A percentile compares a stretch with the other conserved stretches of the same genome.
These are phyloP conservation scores for Lepidium aucheri DNA, from an alignment of 345 rosid species.

Conservation along the genomic window DNA sequence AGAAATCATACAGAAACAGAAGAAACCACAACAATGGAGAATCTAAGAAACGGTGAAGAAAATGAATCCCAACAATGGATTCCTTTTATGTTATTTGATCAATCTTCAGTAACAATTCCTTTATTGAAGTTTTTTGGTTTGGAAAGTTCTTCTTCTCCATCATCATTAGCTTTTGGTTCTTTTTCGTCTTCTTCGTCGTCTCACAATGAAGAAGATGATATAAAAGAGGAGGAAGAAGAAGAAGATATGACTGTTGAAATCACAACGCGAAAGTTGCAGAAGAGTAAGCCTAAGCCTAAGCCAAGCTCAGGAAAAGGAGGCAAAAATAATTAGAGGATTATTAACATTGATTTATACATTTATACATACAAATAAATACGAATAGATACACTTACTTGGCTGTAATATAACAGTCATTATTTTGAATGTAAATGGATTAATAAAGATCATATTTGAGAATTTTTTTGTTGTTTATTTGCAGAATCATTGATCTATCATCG, in stretches of 20 bases:
- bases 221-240: neutral
- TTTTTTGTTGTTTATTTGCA: neutral
- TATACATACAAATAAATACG: neutral
- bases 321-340: neutral
- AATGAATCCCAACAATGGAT: constrained; percentile 5
- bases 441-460: neutral
- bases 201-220: neutral
- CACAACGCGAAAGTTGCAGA: neutral
- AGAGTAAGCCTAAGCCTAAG: neutral
- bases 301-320: constrained; percentile 20
- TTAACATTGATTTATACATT: neutral
- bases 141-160: neutral
- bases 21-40: neutral
- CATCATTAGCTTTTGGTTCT: neutral
- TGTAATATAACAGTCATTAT: neutral
- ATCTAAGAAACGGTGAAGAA: neutral
- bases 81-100: neutral
- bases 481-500: neutral
- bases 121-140: constrained; percentile 15
- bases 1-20: neutral
- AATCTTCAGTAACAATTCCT: constrained; percentile 3
- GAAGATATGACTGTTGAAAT: neutral
- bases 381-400: neutral
- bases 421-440: neutral
- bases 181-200: neutral